Evolutionary conservation across 768 basidiomycete species (phyloP), one percentile per base, ranked within the genome.

Genomic region (Auricularia cornea): DNA sequence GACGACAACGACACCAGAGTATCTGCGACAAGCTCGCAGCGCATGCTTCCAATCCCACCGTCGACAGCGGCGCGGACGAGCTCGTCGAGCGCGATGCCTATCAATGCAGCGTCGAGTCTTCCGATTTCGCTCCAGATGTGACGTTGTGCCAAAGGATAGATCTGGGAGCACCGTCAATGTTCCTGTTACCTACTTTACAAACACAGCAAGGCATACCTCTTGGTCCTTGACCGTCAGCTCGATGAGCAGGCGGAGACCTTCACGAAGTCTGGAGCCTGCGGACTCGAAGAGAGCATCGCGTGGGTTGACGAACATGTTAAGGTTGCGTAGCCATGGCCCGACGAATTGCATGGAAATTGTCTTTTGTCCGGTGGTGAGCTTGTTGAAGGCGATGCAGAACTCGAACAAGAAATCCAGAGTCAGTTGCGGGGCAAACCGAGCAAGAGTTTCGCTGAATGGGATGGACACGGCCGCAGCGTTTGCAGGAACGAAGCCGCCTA

Each of bases 371-470:
- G 74, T 69, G 28, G 71, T 70, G 14, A 76, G 73, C 67, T 76
- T 78, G 75, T 80, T 69, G 75, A 71, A 66, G 65, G 71, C 80
- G 79, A 77, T 80, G 33, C 84, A 84, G 31, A 94, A 90, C 73
- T 94, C 94, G n/a, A 86, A 84, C 61, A 95, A 78, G 74, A 96
- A 92, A 73, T 96, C 94, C 20, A 96, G 77, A 0, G 93, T 94
- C 33, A 96, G 77, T 35, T 90, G 84, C 12, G 94, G 92, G n/a
- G 83, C 84, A 68, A 86, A 87, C 2, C 77, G 78, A 2, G 92
- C 84, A 18, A 94, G 75, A 51, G 81, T 83, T 64, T 89, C 89
- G 72, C 91, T 93, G 51, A 93, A 73, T 59, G 80, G 78, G 10
- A 79, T 73, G 28, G 88, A 82, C 65, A 90, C 89, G 1, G 84